Base-by-base conservation (phyloP, 179 eudicot genomes). In the Actinidia chinensis region DNA sequence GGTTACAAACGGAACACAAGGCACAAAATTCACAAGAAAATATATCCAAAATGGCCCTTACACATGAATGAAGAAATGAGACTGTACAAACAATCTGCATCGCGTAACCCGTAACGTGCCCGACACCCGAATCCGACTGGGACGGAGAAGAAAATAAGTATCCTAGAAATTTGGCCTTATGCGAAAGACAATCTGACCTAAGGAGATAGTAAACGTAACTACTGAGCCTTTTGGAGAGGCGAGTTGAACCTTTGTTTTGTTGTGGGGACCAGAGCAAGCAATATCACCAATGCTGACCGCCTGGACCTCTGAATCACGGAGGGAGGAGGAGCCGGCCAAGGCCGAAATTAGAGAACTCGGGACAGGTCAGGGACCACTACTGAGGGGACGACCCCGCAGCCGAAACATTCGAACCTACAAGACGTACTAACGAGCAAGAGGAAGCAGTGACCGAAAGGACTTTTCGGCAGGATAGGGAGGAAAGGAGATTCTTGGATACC, bases 21-120 rank as follows among this genome's bases (percentile, higher is more conserved):
- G 79, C 75, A 75, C 46, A 73, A 75, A 54, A 69, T 52, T 68
- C 50, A 76, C 36, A n/a, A n/a, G n/a, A n/a, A n/a, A n/a, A n/a
- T n/a, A n/a, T n/a, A 83, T 84, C 90, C 85, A 87, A 87, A 87
- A 79, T 85, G n/a, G n/a, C 85, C 84, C 85, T 87, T 87, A 82
- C 84, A 85, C 90, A 85, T 79, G 87, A 85, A 85, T 85, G 85
- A 85, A 85, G 84, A 83, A 85, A 83, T 85, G 84, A 78, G 81
- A 79, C 82, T 87, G 88, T 85, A 87, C 86, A 87, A n/a, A 88
- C 76, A 81, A 82, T 81, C 71, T 83, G 87, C 84, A 82, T 79
- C 46, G 68, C 55, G 76, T 76, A 54, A 82, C 54, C 77, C 3
- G 40, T 80, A 58, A 82, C 51, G 84, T 80, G 86, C 87, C 84